Base-by-base conservation (phyloP, 441 rosid genomes). In the Euphorbia celastroides region DNA sequence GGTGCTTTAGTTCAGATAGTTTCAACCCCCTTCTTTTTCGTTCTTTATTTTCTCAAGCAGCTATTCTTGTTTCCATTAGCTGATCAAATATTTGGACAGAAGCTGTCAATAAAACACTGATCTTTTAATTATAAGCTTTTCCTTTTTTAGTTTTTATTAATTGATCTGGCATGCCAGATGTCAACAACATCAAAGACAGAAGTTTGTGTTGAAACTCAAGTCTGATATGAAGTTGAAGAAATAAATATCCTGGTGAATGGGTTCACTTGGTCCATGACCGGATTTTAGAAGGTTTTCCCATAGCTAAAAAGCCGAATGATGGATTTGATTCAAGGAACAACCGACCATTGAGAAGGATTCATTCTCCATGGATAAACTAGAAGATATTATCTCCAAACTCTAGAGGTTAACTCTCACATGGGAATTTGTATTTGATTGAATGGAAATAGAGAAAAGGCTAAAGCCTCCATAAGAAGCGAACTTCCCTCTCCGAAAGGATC, bases 21-120 rank as follows among this genome's bases (percentile, higher is more conserved):
- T 48, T 48, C 19, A 16, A 38, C 4, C 23, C 5, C 17, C 19
- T 48, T 4, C 54, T 48, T 0, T 44, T 44, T 14, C 44, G 12
- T 48, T n/a, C 22, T 17, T 48, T 48, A 17, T 17, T 48, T 16
- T 48, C 22, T 17, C 8, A 5, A 17, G 19, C 22, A 48, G 22
- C 16, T 48, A 17, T 48, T 48, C 54, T 48, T 48, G 54, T 48
- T 48, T 48, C 22, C 54, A 48, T 48, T 48, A 17, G 19, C 1
- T 48, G 54, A 48, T n/a, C 54, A 16, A n/a, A 10, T 48, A n/a
- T 48, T 16, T 48, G 54, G 54, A 48, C 5, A 48, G 54, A 48
- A 48, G 54, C 54, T 48, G 19, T 48, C 54, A 48, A 48, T 48
- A 48, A 48, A 48, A 48, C 54, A 17, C n/a, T n/a, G n/a, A n/a